These are phyloP conservation scores for Penicillium nucicola DNA, from an alignment of 495 filamentous ascomycete genomes.

Conservation along the genomic window DNA sequence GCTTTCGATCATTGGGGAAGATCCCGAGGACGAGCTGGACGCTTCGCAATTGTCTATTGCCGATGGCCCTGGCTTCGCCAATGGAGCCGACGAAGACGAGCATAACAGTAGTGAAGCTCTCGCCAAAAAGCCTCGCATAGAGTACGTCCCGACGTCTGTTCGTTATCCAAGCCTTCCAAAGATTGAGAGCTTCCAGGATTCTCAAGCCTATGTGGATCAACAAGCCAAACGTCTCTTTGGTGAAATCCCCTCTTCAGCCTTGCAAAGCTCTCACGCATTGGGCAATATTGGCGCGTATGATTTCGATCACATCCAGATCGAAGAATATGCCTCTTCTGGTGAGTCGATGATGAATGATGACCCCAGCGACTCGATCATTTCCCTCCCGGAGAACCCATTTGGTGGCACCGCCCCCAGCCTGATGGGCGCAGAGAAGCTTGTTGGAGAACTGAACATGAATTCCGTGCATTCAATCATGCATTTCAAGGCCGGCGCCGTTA, in stretches of 20 bases:
- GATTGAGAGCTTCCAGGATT: conserved; percentile 38
- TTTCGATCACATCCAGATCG: conserved; percentile 24
- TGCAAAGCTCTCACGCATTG: conserved; percentile 60
- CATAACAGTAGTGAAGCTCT: conserved; percentile 33
- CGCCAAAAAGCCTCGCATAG: conserved; percentile 38
- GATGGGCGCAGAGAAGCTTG: conserved; percentile 63
- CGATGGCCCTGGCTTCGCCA: conserved; percentile 30
- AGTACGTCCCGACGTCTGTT: conserved; percentile 29
- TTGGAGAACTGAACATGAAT: conserved; percentile 66
- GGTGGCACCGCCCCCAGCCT: conserved; percentile 54
- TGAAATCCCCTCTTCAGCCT: conserved; percentile 68
- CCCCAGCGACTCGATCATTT: conserved; percentile 37
- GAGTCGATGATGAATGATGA: conserved; percentile 46
- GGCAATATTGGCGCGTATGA: conserved; percentile 29
- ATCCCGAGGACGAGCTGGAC: conserved; percentile 48
- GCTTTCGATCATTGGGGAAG: conserved; percentile 44
- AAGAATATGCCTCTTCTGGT: conserved; percentile 41
- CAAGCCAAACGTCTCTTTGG: conserved; percentile 66
- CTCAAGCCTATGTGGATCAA: conserved; percentile 24
- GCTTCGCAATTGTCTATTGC: conserved; percentile 63
- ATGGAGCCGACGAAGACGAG: conserved; percentile 27
- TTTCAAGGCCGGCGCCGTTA: conserved; percentile 28
- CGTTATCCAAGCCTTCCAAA: conserved; percentile 43
- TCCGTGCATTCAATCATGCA: conserved; percentile 42
- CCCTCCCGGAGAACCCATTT: conserved; percentile 39